Evolutionary conservation across 768 basidiomycete genomes (phyloP).

Genomic region (Leccinellum albellum): DNA sequence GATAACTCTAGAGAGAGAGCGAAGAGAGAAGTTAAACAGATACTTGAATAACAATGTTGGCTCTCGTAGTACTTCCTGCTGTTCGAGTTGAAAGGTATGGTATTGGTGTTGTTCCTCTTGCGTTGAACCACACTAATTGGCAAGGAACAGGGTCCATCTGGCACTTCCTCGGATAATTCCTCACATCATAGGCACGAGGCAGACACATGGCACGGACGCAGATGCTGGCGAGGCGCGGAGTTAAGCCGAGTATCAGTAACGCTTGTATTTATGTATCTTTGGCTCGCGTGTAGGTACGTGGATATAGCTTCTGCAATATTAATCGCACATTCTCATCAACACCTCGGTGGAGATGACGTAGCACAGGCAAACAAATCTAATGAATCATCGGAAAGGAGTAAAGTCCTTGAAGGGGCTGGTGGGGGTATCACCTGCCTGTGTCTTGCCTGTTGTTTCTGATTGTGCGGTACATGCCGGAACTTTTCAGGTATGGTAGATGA

Average conservation of each 20-base stretch:
- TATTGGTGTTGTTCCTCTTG: background rate
- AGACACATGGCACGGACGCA: conserved; percentile 12
- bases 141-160: background rate
- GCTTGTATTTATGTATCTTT: background rate
- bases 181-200: conserved; percentile 18
- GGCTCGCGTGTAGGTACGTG: background rate
- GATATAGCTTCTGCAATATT: background rate
- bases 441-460: conserved; percentile 7
- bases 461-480: background rate
- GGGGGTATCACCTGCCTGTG: background rate
- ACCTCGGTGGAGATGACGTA: conserved; percentile 28
- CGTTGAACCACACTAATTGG: background rate
- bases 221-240: too few relatives aligned
- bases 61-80: background rate
- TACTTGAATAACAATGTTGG: background rate
- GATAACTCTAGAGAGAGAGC: background rate
- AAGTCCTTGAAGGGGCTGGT: background rate
- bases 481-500: conserved; percentile 17
- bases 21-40: background rate
- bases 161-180: background rate
- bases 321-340: conserved; percentile 7
- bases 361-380: conserved; percentile 45
- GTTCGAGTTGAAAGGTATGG: background rate
- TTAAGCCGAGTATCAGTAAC: too few relatives aligned
- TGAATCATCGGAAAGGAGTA: conserved; percentile 44